Conservation (phyloP, 768 basidiomycete genomes). For the Xerocomellus dryophilus region DNA sequence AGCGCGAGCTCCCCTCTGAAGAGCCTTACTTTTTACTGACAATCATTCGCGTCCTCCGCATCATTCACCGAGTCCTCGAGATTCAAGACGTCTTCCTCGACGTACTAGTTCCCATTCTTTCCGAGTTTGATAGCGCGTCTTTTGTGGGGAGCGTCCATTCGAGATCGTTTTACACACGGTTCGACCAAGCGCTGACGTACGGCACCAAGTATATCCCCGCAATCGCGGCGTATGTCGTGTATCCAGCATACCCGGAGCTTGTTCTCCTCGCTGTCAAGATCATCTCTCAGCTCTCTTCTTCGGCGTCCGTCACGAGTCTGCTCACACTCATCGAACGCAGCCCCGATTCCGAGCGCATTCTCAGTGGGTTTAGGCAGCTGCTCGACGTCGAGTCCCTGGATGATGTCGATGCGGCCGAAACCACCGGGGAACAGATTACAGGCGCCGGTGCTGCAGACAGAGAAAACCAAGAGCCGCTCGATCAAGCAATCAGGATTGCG, state of each 20-base stretch:
- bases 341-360: constrained; percentile 79
- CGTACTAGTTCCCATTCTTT: constrained; percentile 74
- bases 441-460: constrained; percentile 71
- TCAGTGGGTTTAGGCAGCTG: constrained; percentile 70
- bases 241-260: constrained; percentile 68
- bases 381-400: constrained; percentile 60
- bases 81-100: constrained; percentile 89
- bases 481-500: constrained; percentile 70
- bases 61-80: constrained; percentile 76
- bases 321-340: constrained; percentile 78
- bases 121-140: constrained; percentile 57
- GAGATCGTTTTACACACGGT: constrained; percentile 65
- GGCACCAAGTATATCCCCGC: constrained; percentile 71
- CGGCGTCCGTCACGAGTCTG: constrained; percentile 66
- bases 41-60: constrained; percentile 77
- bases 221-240: constrained; percentile 74
- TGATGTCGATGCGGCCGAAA: constrained; percentile 59
- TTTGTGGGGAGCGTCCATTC: constrained; percentile 56
- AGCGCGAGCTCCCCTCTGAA: constrained; percentile 64
- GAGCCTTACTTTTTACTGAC: constrained; percentile 71
- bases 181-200: constrained; percentile 75
- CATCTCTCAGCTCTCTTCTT: constrained; percentile 61
- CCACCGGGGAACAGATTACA: constrained; percentile 56
- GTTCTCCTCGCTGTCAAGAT: constrained; percentile 78
- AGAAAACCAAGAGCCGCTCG: constrained; percentile 44